These are phyloP conservation scores for Umbilicaria muhlenbergii DNA, from an alignment of 495 filamentous ascomycete species.

Conservation along the genomic window DNA sequence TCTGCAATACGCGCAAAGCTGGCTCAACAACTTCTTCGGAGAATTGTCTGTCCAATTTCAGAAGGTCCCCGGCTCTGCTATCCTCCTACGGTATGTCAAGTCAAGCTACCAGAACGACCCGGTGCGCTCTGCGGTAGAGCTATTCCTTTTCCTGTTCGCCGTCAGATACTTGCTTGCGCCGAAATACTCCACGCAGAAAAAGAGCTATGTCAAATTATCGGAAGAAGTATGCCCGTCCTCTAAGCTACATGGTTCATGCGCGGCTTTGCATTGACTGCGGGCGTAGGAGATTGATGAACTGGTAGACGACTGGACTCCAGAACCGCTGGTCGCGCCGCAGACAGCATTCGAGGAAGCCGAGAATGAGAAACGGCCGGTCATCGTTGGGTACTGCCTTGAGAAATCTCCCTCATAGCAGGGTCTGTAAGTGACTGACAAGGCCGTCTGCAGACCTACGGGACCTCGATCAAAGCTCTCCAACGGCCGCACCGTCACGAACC, in stretches of 20 bases:
- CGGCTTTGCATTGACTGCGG: neutral
- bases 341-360: slow-evolving; percentile 65
- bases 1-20: slow-evolving; percentile 60
- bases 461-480: slow-evolving; percentile 80
- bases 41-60: slow-evolving; percentile 62
- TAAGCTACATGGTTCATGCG: neutral
- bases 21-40: slow-evolving; percentile 48
- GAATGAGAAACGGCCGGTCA: slow-evolving; percentile 68
- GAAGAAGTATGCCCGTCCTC: slow-evolving; percentile 46
- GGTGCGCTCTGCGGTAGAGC: slow-evolving; percentile 79
- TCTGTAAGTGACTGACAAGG: neutral
- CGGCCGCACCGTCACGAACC: slow-evolving; percentile 79
- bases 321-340: slow-evolving; percentile 65
- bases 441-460: slow-evolving; percentile 55
- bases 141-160: slow-evolving; percentile 90
- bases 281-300: slow-evolving; percentile 83
- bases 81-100: slow-evolving; percentile 85
- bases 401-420: neutral
- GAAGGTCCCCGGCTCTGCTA: slow-evolving; percentile 80
- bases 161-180: slow-evolving; percentile 84
- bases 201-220: slow-evolving; percentile 71
- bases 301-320: slow-evolving; percentile 92
- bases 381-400: slow-evolving; percentile 53
- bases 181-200: slow-evolving; percentile 73
- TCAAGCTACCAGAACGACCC: slow-evolving; percentile 97